Base-by-base conservation (phyloP, 2,329 filamentous ascomycete species). In the Blumeria graminis region DNA sequence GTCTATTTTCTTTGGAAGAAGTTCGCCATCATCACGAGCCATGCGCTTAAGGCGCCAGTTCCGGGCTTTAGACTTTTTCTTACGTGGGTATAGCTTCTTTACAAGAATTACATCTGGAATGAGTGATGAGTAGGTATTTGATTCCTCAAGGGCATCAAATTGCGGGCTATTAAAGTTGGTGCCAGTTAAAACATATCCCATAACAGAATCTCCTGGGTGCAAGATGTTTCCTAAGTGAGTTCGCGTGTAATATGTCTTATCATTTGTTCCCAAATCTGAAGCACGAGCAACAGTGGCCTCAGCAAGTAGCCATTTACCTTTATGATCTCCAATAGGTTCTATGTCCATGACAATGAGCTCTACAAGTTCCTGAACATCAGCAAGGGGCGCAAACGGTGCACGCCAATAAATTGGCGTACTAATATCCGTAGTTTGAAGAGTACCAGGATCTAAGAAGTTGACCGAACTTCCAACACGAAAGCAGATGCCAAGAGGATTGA, bases 321-420 rank as follows among this genome's bases (percentile, higher is more conserved):
- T 87, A 57, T 78, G 77, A 22, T 75, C 74, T 34, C 83, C 84
- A 0, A 83, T 74, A 0, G 81, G 81, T 67, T 98, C 92, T 59
- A 95, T 90, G 65, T 98, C 92, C 72, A 98, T 85, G 41, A 98
- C 76, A 58, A 96, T 81, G 65, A 96, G 98, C 68, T 98, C 92
- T 22, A 86, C 82, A 13, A 98, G 75, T 56, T 93, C 83, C 57
- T 82, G 80, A 1, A 88, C 80, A 61, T 96, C 89, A 1, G 90
- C 82, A 10, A 98, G 75, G 1, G 86, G 80, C 22, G 74, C 74
- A 71, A 98, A 96, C 0, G 92, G 92, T 9, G 82, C 76, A 56
- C 92, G 78, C 92, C 92, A 98, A 74, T 93, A 98, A 54, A 89
- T 77, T 3, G 81, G 76, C 1, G 84, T 78, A 62, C 82, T 82